Percentiles rank a stretch among this genome's conserved stretches.
These are phyloP conservation scores for Ascochyta lentis DNA, from an alignment of 2,329 filamentous ascomycete species.

Conservation along the genomic window DNA sequence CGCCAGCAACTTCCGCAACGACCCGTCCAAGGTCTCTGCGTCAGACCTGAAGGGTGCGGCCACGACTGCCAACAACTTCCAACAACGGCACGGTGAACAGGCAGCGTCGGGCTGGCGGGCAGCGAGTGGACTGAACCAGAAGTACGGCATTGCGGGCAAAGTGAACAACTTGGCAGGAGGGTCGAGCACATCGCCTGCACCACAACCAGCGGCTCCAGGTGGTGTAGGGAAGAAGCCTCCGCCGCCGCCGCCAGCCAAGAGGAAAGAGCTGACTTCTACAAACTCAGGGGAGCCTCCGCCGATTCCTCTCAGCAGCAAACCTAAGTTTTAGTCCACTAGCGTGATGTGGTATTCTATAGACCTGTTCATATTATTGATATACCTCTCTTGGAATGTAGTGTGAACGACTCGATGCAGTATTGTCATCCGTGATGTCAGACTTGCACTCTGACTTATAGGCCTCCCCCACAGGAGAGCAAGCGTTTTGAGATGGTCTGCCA, in stretches of 20 bases:
- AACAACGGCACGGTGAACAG: conserved; percentile 72
- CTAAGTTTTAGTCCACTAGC: conserved; percentile 43
- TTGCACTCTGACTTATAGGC: too few relatives aligned
- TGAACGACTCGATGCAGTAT: too few relatives aligned
- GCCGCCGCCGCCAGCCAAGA: conserved; percentile 63
- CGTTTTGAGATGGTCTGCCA: not conserved
- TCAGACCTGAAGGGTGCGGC: conserved; percentile 65
- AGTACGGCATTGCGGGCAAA: conserved; percentile 63
- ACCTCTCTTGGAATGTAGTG: not conserved
- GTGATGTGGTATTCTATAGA: not conserved
- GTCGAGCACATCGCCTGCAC: conserved; percentile 29
- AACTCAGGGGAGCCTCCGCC: conserved; percentile 57
- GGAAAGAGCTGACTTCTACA: conserved; percentile 54
- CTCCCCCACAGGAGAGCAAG: too few relatives aligned
- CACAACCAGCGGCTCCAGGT: conserved; percentile 37
- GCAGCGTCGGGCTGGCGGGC: conserved; percentile 65
- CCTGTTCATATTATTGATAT: not conserved
- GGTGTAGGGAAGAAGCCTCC: conserved; percentile 61
- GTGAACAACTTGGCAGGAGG: conserved; percentile 52
- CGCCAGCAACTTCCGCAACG: conserved; percentile 64
- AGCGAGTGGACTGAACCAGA: conserved; percentile 66
- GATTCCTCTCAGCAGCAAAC: conserved; percentile 64
- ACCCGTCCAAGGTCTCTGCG: conserved; percentile 67
- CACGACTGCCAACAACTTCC: conserved; percentile 71
- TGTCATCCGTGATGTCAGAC: not conserved